Evolutionary conservation across 768 basidiomycete species (phyloP), one percentile per base, ranked within the genome.

Genomic region (Lentinus brumalis): DNA sequence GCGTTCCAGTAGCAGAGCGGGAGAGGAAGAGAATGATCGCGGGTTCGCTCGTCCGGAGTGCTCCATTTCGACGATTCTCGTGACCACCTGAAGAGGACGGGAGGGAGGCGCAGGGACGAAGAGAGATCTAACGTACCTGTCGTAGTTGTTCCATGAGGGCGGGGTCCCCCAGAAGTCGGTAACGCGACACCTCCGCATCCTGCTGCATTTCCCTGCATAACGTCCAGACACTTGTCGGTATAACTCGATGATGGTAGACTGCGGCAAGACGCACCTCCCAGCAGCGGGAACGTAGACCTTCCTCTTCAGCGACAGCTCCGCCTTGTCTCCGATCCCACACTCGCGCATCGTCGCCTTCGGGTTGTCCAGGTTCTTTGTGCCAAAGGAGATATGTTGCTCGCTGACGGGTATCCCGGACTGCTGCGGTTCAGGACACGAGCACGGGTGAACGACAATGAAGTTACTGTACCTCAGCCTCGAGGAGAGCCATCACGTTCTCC

Each of bases 141-240:
- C 81, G 84, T 18, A 98, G 69, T 70, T 91, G 84, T 14, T 77
- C 73, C 89, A 98, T 89, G 50, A 97, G 75, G 0, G 77, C 67
- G 4, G 94, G 94, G 74, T 98, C 84, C 3, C 95, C 93, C 12
- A 98, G 77, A 15, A 96, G 70, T 66, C 94, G 94, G 29, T 96
- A 76, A 15, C 96, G 83, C 87, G 94, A 92, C 84, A 88, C 90
- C 74, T 98, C 96, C 31, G 91, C 76, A 66, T 96, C 94, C 62
- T 88, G 89, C 66, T 88, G 84, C n/a, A 83, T 77, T 15, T 84
- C 73, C 67, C 92, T 94, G 65, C 29, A 49, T 14, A 18, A n/a
- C 21, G 42, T 26, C 18, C 5, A 14, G n/a, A 12, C 9, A n/a
- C 18, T 11, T 32, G 10, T 30, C 32, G n/a, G 14, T 8, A 16